These are phyloP conservation scores for Dothiorella sarmentorum DNA, from an alignment of 2,329 filamentous ascomycete species.

Conservation along the genomic window DNA sequence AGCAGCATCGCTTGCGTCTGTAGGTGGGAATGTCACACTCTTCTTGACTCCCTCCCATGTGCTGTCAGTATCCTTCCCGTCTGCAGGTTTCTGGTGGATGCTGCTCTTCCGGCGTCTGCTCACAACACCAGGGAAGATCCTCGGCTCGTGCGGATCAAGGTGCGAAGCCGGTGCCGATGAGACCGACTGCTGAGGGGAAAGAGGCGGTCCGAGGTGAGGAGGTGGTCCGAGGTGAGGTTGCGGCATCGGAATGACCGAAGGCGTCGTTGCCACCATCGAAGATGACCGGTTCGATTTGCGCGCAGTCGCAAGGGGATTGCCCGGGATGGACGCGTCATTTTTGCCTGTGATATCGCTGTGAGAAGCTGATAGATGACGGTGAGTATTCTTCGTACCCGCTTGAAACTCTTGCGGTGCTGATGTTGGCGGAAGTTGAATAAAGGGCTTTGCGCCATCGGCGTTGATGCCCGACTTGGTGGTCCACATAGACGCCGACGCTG, in stretches of 20 bases:
- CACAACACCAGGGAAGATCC: constrained; percentile 69
- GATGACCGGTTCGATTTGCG: constrained; percentile 5
- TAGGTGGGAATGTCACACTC: background rate
- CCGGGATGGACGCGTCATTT: background rate
- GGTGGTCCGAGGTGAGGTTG: constrained; percentile 14
- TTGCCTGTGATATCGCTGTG: background rate
- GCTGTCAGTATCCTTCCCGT: background rate
- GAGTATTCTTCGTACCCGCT: constrained; percentile 21
- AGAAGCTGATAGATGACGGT: constrained; percentile 21
- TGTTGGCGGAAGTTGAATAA: constrained; percentile 29
- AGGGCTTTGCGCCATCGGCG: constrained; percentile 23
- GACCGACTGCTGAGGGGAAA: constrained; percentile 24
- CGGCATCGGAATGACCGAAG: constrained; percentile 16
- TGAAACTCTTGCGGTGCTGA: constrained; percentile 27
- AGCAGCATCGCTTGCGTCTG: constrained; percentile 11
- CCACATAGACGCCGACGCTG: constrained; percentile 40
- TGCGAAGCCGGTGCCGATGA: constrained; percentile 26
- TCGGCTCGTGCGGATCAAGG: constrained; percentile 58
- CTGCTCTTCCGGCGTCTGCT: constrained; percentile 40
- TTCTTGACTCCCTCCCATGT: constrained; percentile 8
- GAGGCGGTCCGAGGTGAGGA: constrained; percentile 13
- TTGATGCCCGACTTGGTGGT: constrained; percentile 40
- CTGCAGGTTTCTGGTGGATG: constrained; percentile 6
- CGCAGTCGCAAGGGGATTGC: background rate
- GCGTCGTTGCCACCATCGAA: constrained; percentile 11